Conservation (phyloP, 371 early-diverging fungal species). For the Smittium culicis region DNA sequence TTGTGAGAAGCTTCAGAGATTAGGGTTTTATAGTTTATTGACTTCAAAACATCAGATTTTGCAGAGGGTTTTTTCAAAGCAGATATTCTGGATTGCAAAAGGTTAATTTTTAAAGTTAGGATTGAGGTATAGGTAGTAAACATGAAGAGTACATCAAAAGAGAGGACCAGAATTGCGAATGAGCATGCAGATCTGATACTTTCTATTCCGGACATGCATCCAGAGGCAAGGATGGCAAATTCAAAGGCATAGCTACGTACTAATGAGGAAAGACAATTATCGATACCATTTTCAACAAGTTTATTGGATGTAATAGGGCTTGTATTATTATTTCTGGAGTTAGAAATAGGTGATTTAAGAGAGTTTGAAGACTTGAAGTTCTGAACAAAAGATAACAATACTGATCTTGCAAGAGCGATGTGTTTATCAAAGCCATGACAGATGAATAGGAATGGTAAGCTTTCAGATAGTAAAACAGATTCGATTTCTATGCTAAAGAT, state of each 20-base stretch:
- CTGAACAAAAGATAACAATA: slow-evolving; percentile 36
- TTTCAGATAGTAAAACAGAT: slow-evolving; percentile 66
- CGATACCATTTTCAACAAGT: slow-evolving; percentile 54
- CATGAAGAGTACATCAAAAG: slow-evolving; percentile 68
- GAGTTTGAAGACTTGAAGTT: slow-evolving; percentile 12
- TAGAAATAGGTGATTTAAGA: too few species aligned
- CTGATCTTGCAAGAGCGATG: slow-evolving; percentile 63
- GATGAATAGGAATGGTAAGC: slow-evolving; percentile 80
- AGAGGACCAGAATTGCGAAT: slow-evolving; percentile 59
- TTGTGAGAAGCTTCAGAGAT: slow-evolving; percentile 21
- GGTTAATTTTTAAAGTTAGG: slow-evolving; percentile 73
- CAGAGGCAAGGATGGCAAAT: slow-evolving; percentile 58
- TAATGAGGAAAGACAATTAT: slow-evolving; percentile 47
- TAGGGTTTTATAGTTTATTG: slow-evolving; percentile 28
- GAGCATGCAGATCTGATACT: slow-evolving; percentile 71
- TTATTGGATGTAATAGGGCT: slow-evolving; percentile 33
- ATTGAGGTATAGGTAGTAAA: slow-evolving; percentile 79
- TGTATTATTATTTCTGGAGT: slow-evolving; percentile 2
- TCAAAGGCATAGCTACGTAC: slow-evolving; percentile 70
- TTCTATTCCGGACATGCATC: slow-evolving; percentile 59
- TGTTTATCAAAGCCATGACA: slow-evolving; percentile 89
- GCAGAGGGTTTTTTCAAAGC: slow-evolving; percentile 17
- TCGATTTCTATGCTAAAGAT: slow-evolving; percentile 52
- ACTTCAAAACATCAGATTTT: slow-evolving; percentile 13
- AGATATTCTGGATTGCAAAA: slow-evolving; percentile 37